phyloP scores from a whole-genome alignment of 192 early-diverging fungal genomes.

The Coemansia sp. region DNA sequence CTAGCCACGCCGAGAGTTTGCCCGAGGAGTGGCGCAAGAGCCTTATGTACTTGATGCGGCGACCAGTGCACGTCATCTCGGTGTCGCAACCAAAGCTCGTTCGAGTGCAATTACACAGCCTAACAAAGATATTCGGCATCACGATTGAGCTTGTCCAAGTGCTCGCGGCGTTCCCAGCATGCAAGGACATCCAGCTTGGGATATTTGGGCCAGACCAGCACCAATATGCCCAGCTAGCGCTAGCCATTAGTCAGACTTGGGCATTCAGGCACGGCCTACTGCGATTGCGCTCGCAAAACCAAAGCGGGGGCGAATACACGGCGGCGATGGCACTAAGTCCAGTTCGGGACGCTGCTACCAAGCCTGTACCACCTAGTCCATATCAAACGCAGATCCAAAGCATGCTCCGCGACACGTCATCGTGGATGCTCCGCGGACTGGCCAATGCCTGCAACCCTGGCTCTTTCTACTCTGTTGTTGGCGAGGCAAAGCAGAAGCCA shows the following conservation, averaged over 20 bases:
- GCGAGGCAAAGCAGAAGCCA: neutral
- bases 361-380: slow-evolving; percentile 22
- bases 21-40: slow-evolving; percentile 36
- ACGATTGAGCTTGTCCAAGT: slow-evolving; percentile 34
- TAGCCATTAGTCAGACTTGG: slow-evolving; percentile 44
- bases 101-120: slow-evolving; percentile 37
- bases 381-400: slow-evolving; percentile 17
- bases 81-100: slow-evolving; percentile 30
- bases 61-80: slow-evolving; percentile 31
- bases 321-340: slow-evolving; percentile 18
- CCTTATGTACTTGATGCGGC: slow-evolving; percentile 33
- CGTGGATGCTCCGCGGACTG: slow-evolving; percentile 50
- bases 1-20: slow-evolving; percentile 19
- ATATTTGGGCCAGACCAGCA: slow-evolving; percentile 34
- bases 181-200: slow-evolving; percentile 31
- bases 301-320: slow-evolving; percentile 23
- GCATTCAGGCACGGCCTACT: slow-evolving; percentile 27
- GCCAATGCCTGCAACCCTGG: slow-evolving; percentile 22
- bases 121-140: slow-evolving; percentile 27
- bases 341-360: slow-evolving; percentile 13
- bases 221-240: slow-evolving; percentile 35
- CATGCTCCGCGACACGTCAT: slow-evolving; percentile 21
- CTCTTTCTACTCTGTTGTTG: slow-evolving; percentile 16
- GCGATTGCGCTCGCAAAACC: slow-evolving; percentile 25
- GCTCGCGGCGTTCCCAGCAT: slow-evolving; percentile 14